Conservation (phyloP, 169 alveolate species). For the Plasmodium ovale region DNA sequence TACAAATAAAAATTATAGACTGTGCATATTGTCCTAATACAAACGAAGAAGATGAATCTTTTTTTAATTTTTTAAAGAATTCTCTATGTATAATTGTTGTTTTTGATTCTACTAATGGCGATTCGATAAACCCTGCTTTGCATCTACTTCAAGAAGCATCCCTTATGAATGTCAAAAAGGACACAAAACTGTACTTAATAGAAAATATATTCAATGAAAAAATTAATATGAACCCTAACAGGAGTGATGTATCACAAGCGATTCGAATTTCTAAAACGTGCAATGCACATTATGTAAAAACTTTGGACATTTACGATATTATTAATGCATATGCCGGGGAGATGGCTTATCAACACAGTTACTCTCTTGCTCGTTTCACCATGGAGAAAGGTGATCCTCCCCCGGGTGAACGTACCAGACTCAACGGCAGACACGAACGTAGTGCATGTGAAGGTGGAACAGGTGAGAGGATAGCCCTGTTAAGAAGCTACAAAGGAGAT, state of each 20-base stretch:
- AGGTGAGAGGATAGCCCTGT: too few relatives aligned
- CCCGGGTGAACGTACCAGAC: too few relatives aligned
- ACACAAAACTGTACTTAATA: constrained; percentile 33
- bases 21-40: constrained; percentile 23
- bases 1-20: constrained; percentile 46
- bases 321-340: constrained; percentile 25
- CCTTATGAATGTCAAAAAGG: constrained; percentile 44
- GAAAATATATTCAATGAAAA: constrained; percentile 70
- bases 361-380: constrained; percentile 2
- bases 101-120: constrained; percentile 57
- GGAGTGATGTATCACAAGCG: constrained; percentile 51
- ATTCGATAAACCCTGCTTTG: constrained; percentile 49
- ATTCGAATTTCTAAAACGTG: constrained; percentile 44
- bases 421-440: too few relatives aligned
- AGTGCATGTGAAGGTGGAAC: too few relatives aligned
- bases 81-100: constrained; percentile 49
- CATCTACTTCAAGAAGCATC: constrained; percentile 74
- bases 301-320: constrained; percentile 64
- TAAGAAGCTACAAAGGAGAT: too few relatives aligned
- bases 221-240: constrained; percentile 31
- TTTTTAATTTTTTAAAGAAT: constrained; percentile 42
- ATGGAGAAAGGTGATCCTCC: too few relatives aligned
- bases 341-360: neutral
- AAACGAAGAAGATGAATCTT: constrained; percentile 38
- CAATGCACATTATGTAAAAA: constrained; percentile 46